Evolutionary conservation across 352 stramenopile genomes (phyloP).

Genomic region (Phytophthora palmivora): DNA sequence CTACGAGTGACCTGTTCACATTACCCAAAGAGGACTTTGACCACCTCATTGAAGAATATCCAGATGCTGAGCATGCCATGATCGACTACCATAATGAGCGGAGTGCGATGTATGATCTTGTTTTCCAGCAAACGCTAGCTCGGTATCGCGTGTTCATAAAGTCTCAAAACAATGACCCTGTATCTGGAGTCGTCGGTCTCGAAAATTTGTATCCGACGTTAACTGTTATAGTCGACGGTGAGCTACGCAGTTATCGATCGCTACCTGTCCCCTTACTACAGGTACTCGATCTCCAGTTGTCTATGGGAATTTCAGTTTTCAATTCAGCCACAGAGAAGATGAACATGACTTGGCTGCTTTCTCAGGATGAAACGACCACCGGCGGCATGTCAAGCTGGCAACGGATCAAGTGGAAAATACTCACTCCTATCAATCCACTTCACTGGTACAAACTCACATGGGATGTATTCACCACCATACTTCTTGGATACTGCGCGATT

Average conservation of each 20-base stretch:
- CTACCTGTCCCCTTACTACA: conserved; percentile 67
- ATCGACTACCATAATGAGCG: conserved; percentile 67
- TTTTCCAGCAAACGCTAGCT: conserved; percentile 74
- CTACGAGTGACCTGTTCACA: conserved; percentile 79
- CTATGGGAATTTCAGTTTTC: conserved; percentile 81
- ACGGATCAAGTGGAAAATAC: conserved; percentile 39
- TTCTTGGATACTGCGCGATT: conserved; percentile 64
- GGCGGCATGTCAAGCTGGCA: conserved; percentile 22
- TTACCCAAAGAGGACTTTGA: conserved; percentile 86
- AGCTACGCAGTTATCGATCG: conserved; percentile 64
- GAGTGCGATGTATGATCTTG: conserved; percentile 67
- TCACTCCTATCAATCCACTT: conserved; percentile 55
- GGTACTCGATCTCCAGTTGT: conserved; percentile 71
- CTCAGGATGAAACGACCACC: conserved; percentile 33
- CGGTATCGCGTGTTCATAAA: conserved; percentile 70
- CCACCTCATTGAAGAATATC: conserved; percentile 79
- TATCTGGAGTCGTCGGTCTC: conserved; percentile 59
- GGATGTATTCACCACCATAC: conserved; percentile 51
- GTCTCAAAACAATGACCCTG: conserved; percentile 61
- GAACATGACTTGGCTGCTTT: conserved; percentile 69
- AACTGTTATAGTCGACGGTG: conserved; percentile 68
- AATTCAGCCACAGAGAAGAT: conserved; percentile 77
- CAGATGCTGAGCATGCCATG: conserved; percentile 69
- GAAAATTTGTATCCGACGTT: conserved; percentile 78
- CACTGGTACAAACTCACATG: conserved; percentile 57